A percentile compares a stretch with the other conserved stretches of the same genome.
Evolutionary conservation across 2,329 filamentous ascomycete genomes (phyloP).

Genomic region (Zelopaecilomyces penicillatus): DNA sequence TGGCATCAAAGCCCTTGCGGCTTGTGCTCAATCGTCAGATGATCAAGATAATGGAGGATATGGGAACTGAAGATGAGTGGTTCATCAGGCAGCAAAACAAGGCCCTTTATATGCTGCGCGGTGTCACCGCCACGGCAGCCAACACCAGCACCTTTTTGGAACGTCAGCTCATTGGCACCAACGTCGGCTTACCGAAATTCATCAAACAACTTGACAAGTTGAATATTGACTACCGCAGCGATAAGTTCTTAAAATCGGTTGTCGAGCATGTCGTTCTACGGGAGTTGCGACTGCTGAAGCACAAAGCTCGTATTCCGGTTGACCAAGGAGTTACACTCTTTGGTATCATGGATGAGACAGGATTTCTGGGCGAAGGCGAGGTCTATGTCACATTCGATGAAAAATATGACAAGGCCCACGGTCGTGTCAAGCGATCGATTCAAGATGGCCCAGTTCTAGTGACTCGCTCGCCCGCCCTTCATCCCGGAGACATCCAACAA

Average conservation of each 20-base stretch:
- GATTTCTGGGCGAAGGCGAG: constrained; percentile 55
- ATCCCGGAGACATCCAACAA: constrained; percentile 71
- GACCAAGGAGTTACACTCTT: constrained; percentile 65
- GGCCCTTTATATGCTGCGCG: constrained; percentile 52
- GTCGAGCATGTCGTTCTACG: constrained; percentile 64
- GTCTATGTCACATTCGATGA: constrained; percentile 56
- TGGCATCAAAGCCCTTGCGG: constrained; percentile 56
- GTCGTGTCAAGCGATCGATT: constrained; percentile 22
- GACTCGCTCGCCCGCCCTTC: constrained; percentile 71
- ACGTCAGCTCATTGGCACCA: constrained; percentile 50
- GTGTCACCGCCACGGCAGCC: constrained; percentile 46
- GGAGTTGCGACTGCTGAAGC: constrained; percentile 66
- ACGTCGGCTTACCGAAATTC: constrained; percentile 52
- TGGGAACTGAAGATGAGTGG: constrained; percentile 47
- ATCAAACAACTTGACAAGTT: constrained; percentile 51
- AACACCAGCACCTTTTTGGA: constrained; percentile 62
- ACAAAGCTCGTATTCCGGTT: constrained; percentile 68
- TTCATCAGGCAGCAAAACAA: constrained; percentile 57
- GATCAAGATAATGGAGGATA: constrained; percentile 81
- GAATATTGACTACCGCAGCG: constrained; percentile 56
- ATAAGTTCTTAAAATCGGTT: constrained; percentile 60
- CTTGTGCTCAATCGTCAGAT: constrained; percentile 70
- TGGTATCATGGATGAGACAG: constrained; percentile 77
- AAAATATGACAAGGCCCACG: constrained; percentile 13
- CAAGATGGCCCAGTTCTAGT: constrained; percentile 46